Evolutionary conservation across 1,284 basidiomycete species (phyloP).

Genomic region (Coniophora puteana): DNA sequence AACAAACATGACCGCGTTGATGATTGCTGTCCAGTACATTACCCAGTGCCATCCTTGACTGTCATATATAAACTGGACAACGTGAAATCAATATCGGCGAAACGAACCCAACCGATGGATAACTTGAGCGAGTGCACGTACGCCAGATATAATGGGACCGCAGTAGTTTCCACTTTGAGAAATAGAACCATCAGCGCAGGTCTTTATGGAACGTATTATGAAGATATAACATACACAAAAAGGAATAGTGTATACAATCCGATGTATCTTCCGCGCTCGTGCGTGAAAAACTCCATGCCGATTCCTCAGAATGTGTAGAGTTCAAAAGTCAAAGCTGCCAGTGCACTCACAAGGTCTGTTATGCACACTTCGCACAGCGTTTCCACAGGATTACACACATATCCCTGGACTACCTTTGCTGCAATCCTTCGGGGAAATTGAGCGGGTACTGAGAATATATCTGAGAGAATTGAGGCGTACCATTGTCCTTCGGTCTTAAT

Average conservation of each 20-base stretch:
- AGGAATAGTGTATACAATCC: conserved; percentile 14
- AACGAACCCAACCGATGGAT: not conserved
- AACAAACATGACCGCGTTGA: conserved; percentile 12
- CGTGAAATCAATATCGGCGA: not conserved
- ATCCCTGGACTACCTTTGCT: conserved; percentile 16
- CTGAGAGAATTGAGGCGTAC: conserved; percentile 1
- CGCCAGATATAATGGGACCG: conserved; percentile 15
- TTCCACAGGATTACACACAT: conserved; percentile 15
- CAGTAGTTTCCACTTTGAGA: conserved; percentile 14
- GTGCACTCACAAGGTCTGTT: conserved; percentile 10
- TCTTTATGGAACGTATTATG: not conserved
- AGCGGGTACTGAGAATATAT: not conserved
- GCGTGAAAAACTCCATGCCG: conserved; percentile 12
- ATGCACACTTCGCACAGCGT: conserved; percentile 16
- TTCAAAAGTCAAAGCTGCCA: no score
- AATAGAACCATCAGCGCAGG: no score
- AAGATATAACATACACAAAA: conserved; percentile 11
- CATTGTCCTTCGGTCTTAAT: conserved; percentile 15
- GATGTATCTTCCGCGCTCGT: conserved; percentile 15
- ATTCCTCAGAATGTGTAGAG: not conserved
- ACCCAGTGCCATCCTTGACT: conserved; percentile 18
- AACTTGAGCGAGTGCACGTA: conserved; percentile 3
- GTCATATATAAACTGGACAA: conserved; percentile 13
- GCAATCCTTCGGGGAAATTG: conserved; percentile 9
- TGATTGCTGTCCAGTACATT: conserved; percentile 18